A percentile compares a stretch with the other conserved stretches of the same genome.
phyloP scores from a whole-genome alignment of 257 asterid genomes.

The Solanum dulcamara region DNA sequence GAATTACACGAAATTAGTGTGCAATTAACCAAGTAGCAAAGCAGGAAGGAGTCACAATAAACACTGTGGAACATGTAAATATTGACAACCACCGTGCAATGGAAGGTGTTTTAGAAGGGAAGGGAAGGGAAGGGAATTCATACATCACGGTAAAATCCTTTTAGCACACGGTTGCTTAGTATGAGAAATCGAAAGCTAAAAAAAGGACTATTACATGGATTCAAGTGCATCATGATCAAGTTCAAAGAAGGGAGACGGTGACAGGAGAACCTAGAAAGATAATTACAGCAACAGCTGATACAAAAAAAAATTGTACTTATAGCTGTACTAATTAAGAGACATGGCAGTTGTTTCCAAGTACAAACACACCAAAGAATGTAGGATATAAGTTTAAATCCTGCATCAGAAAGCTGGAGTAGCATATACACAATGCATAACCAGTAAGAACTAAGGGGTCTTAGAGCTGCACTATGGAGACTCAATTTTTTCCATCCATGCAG shows the following conservation, averaged over 20 bases:
- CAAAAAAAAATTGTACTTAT: background rate
- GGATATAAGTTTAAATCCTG: background rate
- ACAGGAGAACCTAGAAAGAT: background rate
- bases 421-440: background rate
- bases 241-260: background rate
- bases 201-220: background rate
- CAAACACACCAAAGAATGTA: background rate
- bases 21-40: background rate
- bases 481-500: background rate
- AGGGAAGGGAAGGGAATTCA: background rate
- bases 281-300: background rate
- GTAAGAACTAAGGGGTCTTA: background rate
- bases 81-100: background rate
- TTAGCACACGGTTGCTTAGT: background rate
- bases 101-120: background rate
- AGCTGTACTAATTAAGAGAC: background rate
- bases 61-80: background rate
- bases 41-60: background rate
- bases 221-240: background rate
- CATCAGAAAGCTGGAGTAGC: background rate
- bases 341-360: background rate
- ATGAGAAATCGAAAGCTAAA: background rate
- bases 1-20: background rate
- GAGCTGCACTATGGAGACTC: background rate
- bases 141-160: background rate